A percentile compares a stretch with the other conserved stretches of the same genome.
Evolutionary conservation across 2,329 filamentous ascomycete genomes (phyloP).

Genomic region (Phoma sp.): DNA sequence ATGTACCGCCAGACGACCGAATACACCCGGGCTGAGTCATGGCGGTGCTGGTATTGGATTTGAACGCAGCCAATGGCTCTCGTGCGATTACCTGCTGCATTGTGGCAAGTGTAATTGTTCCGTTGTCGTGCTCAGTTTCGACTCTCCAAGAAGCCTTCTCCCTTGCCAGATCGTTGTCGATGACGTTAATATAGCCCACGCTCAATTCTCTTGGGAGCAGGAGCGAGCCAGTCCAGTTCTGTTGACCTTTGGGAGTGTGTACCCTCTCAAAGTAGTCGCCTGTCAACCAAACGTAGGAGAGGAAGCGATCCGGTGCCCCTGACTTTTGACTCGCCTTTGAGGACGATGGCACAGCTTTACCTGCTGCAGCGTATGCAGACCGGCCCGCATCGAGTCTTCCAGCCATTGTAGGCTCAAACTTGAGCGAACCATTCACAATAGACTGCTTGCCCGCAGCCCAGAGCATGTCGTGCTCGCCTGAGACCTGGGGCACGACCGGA

Average conservation of each 20-base stretch:
- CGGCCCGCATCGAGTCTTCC: constrained; percentile 51
- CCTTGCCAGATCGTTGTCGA: constrained; percentile 49
- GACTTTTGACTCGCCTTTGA: constrained; percentile 49
- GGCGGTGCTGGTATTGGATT: constrained; percentile 27
- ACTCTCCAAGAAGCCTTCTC: constrained; percentile 52
- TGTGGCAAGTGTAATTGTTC: constrained; percentile 47
- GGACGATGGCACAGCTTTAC: constrained; percentile 49
- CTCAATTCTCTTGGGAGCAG: constrained; percentile 53
- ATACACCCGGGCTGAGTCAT: constrained; percentile 21
- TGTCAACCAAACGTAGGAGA: constrained; percentile 53
- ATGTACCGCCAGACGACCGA: constrained; percentile 14
- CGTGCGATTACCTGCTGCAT: constrained; percentile 50
- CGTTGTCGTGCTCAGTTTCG: constrained; percentile 32
- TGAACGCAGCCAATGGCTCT: constrained; percentile 45
- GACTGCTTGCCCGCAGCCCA: constrained; percentile 50
- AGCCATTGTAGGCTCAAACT: constrained; percentile 51
- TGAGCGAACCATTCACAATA: constrained; percentile 30
- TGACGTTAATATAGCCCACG: constrained; percentile 51
- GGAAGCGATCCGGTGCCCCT: constrained; percentile 51
- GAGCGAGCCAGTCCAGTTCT: constrained; percentile 55
- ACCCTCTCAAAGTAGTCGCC: constrained; percentile 51
- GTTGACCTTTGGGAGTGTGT: constrained; percentile 49
- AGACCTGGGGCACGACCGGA: constrained; percentile 50
- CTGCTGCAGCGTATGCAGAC: constrained; percentile 53
- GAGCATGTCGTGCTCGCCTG: constrained; percentile 50